These are phyloP conservation scores for Chrysanthemum makinoi DNA, from an alignment of 129 eudicot genomes.

Conservation along the genomic window DNA sequence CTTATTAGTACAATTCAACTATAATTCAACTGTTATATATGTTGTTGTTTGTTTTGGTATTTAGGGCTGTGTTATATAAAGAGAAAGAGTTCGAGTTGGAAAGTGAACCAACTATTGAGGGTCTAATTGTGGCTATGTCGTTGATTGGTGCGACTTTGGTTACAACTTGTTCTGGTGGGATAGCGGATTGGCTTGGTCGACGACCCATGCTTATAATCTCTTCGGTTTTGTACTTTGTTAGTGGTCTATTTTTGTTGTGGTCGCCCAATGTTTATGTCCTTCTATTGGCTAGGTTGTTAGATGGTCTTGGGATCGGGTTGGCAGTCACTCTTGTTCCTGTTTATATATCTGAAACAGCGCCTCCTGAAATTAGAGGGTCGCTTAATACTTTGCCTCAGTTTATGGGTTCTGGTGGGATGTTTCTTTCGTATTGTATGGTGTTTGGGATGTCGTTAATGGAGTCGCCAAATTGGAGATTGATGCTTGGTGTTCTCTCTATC, in stretches of 20 bases:
- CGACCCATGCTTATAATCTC: constrained; percentile 73
- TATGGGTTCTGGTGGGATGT: constrained; percentile 72
- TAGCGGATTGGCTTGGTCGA: constrained; percentile 69
- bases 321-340: constrained; percentile 78
- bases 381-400: constrained; percentile 81
- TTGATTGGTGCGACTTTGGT: constrained; percentile 73
- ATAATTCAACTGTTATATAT: no score
- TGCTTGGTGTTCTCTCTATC: constrained; percentile 77
- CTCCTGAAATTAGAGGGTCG: constrained; percentile 70
- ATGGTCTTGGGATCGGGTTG: constrained; percentile 78
- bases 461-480: constrained; percentile 78
- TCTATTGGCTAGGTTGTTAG: constrained; percentile 62
- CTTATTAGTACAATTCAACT: no score
- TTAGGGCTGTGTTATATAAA: constrained; percentile 62
- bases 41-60: constrained; percentile 3
- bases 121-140: constrained; percentile 78
- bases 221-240: constrained; percentile 57
- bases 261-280: constrained; percentile 76
- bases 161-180: constrained; percentile 64
- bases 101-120: constrained; percentile 56
- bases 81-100: constrained; percentile 57
- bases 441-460: constrained; percentile 76
- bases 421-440: constrained; percentile 68
- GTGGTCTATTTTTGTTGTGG: constrained; percentile 78
- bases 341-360: constrained; percentile 80